These are phyloP conservation scores for Calonectria hawksworthii DNA, from an alignment of 2,329 filamentous ascomycete species.

Conservation along the genomic window DNA sequence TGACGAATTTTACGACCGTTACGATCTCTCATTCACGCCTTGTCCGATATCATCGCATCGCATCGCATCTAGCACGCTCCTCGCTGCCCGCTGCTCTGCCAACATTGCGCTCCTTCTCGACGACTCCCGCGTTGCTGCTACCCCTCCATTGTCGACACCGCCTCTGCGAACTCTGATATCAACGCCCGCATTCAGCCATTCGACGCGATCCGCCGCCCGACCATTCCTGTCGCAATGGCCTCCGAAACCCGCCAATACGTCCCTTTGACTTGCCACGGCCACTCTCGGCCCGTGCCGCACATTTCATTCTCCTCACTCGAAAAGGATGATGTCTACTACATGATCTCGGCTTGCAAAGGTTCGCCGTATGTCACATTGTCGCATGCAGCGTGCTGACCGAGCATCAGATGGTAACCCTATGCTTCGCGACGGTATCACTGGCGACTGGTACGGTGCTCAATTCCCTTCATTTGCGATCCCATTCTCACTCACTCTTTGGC, in stretches of 20 bases:
- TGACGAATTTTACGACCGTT: constrained; percentile 48
- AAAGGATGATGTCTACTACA: constrained; percentile 87
- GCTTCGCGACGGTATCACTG: constrained; percentile 95
- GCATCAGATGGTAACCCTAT: constrained; percentile 93
- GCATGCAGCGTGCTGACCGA: constrained; percentile 39
- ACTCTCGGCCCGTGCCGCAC: constrained; percentile 92
- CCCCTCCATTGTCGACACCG: constrained; percentile 23
- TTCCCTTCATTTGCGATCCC: constrained; percentile 1
- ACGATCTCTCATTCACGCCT: constrained; percentile 35
- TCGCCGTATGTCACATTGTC: constrained; percentile 36
- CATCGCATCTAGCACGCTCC: constrained; percentile 4
- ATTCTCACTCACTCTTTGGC: constrained; percentile 51
- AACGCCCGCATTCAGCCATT: neutral
- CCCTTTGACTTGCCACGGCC: constrained; percentile 93
- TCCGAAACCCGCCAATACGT: constrained; percentile 73
- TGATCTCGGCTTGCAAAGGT: constrained; percentile 96
- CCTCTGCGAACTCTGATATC: constrained; percentile 15
- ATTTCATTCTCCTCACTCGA: constrained; percentile 89
- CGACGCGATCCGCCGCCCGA: constrained; percentile 11
- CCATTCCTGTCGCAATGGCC: constrained; percentile 48
- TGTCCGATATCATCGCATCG: neutral
- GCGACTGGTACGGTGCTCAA: constrained; percentile 78
- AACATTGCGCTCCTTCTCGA: constrained; percentile 6
- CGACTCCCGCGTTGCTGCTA: neutral
- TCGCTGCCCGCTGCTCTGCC: neutral